Percentiles rank a stretch among this genome's conserved stretches.
These are phyloP conservation scores for Eucalyptus dawsonii DNA, from an alignment of 345 rosid genomes.

Conservation along the genomic window DNA sequence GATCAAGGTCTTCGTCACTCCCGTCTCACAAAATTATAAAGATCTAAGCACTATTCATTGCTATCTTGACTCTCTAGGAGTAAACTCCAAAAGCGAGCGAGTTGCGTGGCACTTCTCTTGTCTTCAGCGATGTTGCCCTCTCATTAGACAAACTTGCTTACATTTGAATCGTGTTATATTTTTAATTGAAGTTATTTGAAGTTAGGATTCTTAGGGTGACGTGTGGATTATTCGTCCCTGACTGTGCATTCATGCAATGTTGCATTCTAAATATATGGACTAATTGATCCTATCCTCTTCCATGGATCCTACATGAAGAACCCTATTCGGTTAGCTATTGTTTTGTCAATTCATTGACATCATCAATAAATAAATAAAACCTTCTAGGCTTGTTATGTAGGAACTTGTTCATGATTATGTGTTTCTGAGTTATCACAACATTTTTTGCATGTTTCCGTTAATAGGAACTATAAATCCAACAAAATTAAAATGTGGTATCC, in stretches of 20 bases:
- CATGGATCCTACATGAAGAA: too few species aligned
- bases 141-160: not conserved
- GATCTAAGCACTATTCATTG: not conserved
- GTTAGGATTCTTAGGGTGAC: not conserved
- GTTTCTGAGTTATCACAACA: not conserved
- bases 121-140: not conserved
- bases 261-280: not conserved
- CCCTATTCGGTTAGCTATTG: too few species aligned
- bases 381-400: too few species aligned
- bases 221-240: not conserved
- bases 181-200: fast-evolving
- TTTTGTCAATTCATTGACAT: too few species aligned
- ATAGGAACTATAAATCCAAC: not conserved
- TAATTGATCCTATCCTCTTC: not conserved
- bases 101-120: not conserved
- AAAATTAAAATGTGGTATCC: not conserved
- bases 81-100: not conserved
- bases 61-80: not conserved
- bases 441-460: not conserved
- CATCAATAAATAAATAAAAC: too few species aligned
- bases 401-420: not conserved
- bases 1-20: not conserved
- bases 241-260: not conserved
- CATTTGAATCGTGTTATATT: not conserved
- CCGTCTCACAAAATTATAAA: not conserved